Base-by-base conservation (phyloP, 768 basidiomycete genomes). In the Boletus tomentosulus region DNA sequence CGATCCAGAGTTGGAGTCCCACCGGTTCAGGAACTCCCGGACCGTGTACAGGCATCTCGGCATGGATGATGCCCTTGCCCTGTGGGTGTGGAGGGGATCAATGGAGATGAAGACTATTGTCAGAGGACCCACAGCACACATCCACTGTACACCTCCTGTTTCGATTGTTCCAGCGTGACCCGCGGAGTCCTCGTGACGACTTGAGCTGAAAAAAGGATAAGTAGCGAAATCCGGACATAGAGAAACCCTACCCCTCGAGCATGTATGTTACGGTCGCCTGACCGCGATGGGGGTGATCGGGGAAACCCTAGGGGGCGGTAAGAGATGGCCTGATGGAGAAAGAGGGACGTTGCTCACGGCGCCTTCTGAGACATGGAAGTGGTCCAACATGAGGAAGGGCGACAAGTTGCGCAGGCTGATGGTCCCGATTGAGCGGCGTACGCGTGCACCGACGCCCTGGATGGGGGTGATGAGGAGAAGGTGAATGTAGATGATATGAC, bases 81-180 rank as follows among this genome's bases (percentile, higher is more conserved):
- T 75, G 42, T n/a, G 31, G 52, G 56, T 75, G 42, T n/a, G 31
- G 52, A 55, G n/a, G 34, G 7, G 38, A 39, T n/a, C n/a, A 41
- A 47, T 35, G 35, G 45, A 45, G 31, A 45, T 4, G 34, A 46
- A 39, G 19, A 5, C 38, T n/a, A 39, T 39, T 22, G 38, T 39
- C 35, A 19, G 38, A 6, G 24, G 33, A 69, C 81, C 73, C 53
- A 86, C 87, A 13, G 88, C 88, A 68, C 81, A 85, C 94, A 96
- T 96, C 92, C 94, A 97, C 65, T 98, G 95, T 2, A 97, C 86
- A 46, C 93, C 96, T 4, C 95, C 95, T 9, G 85, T 66, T 38
- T 81, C 70, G 49, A 91, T 88, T 16, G 78, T 81, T 37, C 89
- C 90, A 55, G 83, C 82, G 68, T 94, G 89, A 1, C 91, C 95